Evolutionary conservation across 257 asterid genomes (phyloP).

Genomic region (Gynochthodes officinalis): DNA sequence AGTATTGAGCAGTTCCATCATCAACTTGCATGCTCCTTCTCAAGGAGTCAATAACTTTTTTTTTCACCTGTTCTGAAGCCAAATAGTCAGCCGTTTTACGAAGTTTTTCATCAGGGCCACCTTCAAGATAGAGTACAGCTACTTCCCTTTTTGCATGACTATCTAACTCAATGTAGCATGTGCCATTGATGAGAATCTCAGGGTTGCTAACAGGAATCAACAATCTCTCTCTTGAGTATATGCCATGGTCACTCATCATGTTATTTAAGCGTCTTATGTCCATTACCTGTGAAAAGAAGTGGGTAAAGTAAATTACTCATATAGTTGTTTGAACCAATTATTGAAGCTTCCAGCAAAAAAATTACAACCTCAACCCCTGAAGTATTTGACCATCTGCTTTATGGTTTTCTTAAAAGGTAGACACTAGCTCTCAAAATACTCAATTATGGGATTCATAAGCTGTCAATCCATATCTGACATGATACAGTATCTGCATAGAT

Average conservation of each 20-base stretch:
- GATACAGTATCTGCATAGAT: neutral
- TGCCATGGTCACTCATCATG: conserved; percentile 98
- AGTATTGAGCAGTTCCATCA: conserved; percentile 84
- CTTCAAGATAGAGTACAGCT: conserved; percentile 88
- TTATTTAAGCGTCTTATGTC: conserved; percentile 87
- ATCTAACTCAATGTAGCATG: conserved; percentile 92
- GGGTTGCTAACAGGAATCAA: conserved; percentile 78
- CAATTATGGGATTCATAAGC: no score
- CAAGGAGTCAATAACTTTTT: conserved; percentile 66
- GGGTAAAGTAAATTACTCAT: neutral
- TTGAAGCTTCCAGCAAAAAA: neutral
- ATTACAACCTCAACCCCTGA: neutral
- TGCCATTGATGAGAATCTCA: conserved; percentile 51
- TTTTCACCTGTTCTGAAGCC: conserved; percentile 57
- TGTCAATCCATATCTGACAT: no score
- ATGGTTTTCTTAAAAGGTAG: no score
- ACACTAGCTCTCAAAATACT: no score
- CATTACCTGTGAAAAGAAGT: conserved; percentile 51
- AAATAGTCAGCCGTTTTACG: conserved; percentile 32
- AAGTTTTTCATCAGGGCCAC: conserved; percentile 53
- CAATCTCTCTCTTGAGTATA: conserved; percentile 90
- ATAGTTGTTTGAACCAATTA: neutral
- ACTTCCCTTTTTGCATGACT: conserved; percentile 87
- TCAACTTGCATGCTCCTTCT: conserved; percentile 85
- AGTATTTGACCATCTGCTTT: no score